Evolutionary conservation across 768 basidiomycete species (phyloP).

Genomic region (Ramaria sp.): DNA sequence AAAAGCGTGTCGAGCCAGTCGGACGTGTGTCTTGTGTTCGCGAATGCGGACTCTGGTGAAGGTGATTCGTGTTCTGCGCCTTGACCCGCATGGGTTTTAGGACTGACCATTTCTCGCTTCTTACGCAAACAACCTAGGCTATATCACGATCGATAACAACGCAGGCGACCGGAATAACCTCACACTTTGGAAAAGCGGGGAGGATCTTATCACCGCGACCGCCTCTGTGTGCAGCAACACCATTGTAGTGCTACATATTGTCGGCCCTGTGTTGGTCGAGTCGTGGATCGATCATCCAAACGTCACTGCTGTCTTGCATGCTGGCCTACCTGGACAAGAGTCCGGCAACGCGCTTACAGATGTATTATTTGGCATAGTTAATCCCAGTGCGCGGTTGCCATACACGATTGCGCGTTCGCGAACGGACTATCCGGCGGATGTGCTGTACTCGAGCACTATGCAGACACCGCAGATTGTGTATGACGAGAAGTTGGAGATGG

Average conservation of each 20-base stretch:
- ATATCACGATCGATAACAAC: slow-evolving; percentile 49
- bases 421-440: slow-evolving; percentile 47
- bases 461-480: slow-evolving; percentile 45
- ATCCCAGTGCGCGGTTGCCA: slow-evolving; percentile 58
- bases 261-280: slow-evolving; percentile 61
- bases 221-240: slow-evolving; percentile 45
- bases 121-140: slow-evolving; percentile 18
- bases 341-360: slow-evolving; percentile 63
- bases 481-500: slow-evolving; percentile 30
- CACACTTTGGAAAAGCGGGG: slow-evolving; percentile 40
- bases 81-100: no score
- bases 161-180: slow-evolving; percentile 43
- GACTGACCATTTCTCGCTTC: no score
- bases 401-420: slow-evolving; percentile 63
- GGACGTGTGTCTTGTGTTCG: slow-evolving; percentile 69
- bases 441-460: slow-evolving; percentile 24
- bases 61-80: slow-evolving; percentile 35
- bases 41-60: slow-evolving; percentile 79
- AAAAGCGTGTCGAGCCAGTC: slow-evolving; percentile 26
- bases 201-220: slow-evolving; percentile 58
- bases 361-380: slow-evolving; percentile 57
- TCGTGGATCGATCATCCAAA: slow-evolving; percentile 70
- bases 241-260: slow-evolving; percentile 69
- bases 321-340: slow-evolving; percentile 58
- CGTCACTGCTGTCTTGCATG: slow-evolving; percentile 24